Conservation (phyloP, 2,329 filamentous ascomycete genomes). For the Talaromyces sp. region DNA sequence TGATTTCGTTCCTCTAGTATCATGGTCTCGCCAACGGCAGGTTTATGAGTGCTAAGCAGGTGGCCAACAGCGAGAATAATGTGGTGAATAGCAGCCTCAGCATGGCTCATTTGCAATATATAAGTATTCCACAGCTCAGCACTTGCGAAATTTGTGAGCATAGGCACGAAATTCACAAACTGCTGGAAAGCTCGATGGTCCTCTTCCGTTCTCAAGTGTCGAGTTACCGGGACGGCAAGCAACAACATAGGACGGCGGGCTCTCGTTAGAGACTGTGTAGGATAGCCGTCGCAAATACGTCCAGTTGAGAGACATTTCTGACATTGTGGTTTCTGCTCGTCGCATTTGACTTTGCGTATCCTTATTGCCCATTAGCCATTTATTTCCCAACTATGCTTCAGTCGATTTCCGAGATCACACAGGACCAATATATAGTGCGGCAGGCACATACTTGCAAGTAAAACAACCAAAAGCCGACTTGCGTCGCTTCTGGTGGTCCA, state of each 20-base stretch:
- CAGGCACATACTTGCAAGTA: constrained; percentile 12
- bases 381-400: background rate
- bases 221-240: constrained; percentile 11
- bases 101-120: constrained; percentile 11
- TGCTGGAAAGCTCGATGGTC: constrained; percentile 8
- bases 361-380: background rate
- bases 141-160: constrained; percentile 4
- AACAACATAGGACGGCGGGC: background rate
- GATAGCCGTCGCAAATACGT: constrained; percentile 14
- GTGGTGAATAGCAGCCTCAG: constrained; percentile 13
- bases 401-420: too few relatives aligned
- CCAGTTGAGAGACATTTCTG: constrained; percentile 11
- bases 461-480: constrained; percentile 9
- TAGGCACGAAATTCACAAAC: background rate
- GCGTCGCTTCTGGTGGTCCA: background rate
- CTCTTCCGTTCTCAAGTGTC: background rate
- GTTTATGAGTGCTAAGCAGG: background rate
- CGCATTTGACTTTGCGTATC: constrained; percentile 16
- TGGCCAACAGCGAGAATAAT: constrained; percentile 8
- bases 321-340: constrained; percentile 13
- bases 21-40: background rate
- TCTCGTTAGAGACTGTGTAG: background rate
- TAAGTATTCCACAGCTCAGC: constrained; percentile 12
- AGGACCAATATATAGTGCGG: background rate
- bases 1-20: background rate